Evolutionary conservation across 2,329 filamentous ascomycete genomes (phyloP), one percentile per base, ranked within the genome.

Genomic region (Exophiala xenobiotica): DNA sequence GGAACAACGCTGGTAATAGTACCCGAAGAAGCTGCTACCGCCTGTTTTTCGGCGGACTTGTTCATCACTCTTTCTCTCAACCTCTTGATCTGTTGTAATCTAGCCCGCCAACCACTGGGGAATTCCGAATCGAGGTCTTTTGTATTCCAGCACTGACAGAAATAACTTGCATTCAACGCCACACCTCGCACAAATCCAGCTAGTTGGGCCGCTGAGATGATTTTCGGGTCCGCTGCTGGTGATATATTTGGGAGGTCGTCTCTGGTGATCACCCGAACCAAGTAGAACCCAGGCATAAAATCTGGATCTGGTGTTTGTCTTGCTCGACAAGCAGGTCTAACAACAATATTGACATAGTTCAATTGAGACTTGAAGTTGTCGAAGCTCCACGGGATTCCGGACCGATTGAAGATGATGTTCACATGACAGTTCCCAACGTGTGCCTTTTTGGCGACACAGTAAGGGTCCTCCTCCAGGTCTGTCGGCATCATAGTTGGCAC

Each of bases 401-500:
- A 96, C 64, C 95, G 90, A 68, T 99, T 99, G 78, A 95, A 99
- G 51, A 99, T 86, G 61, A 99, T 95, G 67, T 96, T 97, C 66
- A 99, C 93, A 68, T 89, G 95, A 69, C 97, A 93, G 65, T 99
- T 99, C 51, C 93, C 93, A 54, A 97, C 93, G 65, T 97, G 95
- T 2, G 85, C 80, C 71, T 99, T 99, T 75, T 99, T 99, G 67
- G 83, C 79, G 56, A 86, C 84, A 64, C 86, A 90, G 56, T 82
- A 79, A 7, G 86, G 81, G 62, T 96, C 90, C 23, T 82, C 78
- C 47, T 90, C 83, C 11, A 86, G 74, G 65, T 95, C 81, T 7
- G 90, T 96, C 1, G 93, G 93, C 93, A 99, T 99, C 78, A 97
- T 90, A 3, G 92, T 99, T 4, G 88, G 90, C 48, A 97, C 86